Evolutionary conservation across 2,329 filamentous ascomycete species (phyloP), one percentile per base, ranked within the genome.

Genomic region (Cercospora brassicicola): DNA sequence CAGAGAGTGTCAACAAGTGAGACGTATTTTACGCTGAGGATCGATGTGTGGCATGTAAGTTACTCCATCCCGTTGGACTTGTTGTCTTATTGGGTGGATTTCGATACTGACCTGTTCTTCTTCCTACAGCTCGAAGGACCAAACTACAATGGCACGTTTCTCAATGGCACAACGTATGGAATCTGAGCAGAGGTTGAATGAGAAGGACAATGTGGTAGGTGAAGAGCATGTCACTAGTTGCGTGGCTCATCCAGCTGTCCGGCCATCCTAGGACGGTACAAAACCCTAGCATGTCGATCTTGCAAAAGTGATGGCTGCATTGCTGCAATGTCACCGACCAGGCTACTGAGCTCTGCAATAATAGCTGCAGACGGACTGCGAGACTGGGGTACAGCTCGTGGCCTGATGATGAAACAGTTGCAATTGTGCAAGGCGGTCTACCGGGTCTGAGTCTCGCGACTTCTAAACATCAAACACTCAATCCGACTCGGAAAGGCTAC

Each of bases 1-100:
- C 66, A 62, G 10, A 31, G 18, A 5, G 70, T 73, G 2, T 67
- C 59, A 5, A 63, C 31, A 3, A 69, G 60, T n/a, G 71, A 69
- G 11, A 62, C 53, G n/a, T 66, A 36, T 4, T 72, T 72, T 45
- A 67, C 64, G 2, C 55, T 75, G 65, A 67, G 67, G 56, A 75
- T 75, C 64, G 74, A 75, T 69, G 70, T 72, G 51, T 75, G 74
- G 74, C 71, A 75, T 69, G 74, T 75, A 61, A 71, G 74, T 77
- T 20, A 20, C 28, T 33, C 11, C 26, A 33, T 10, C 26, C 20
- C 26, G 15, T 42, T 6, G 57, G 2, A 11, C 13, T 5, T 30
- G 56, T 18, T 10, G 18, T 18, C 18, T 20, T 20, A 20, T 20
- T 20, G 18, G 18, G 18, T 20, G 18, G 18, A 20, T 20, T 11